Base-by-base conservation (phyloP, 106 monocot species). In the Cymbidium sinense region DNA sequence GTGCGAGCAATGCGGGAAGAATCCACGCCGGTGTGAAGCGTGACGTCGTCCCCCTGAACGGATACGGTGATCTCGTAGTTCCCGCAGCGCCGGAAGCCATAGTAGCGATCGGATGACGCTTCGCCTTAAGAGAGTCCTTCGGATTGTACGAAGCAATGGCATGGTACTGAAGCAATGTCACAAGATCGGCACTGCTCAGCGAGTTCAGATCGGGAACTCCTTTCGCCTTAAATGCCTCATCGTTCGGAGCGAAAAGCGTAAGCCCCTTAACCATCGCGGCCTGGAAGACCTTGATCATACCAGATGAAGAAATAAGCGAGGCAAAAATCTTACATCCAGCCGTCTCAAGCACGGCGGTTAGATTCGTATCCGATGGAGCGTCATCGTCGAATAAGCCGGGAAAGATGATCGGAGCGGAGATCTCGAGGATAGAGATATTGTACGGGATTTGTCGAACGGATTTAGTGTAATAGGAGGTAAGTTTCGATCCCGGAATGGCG, bases 261-360 rank as follows among this genome's bases (percentile, higher is more conserved):
- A 99, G 84, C 21, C 90, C 94, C 61, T 85, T 94, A 64, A 74
- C 86, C 91, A 90, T 94, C 37, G 91, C 88, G 5, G 78, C 27
- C 87, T 94, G 84, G 83, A 87, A 94, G 69, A 87, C 86, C 82
- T 90, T 92, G 74, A 99, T 84, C 51, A 94, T 94, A 3, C 98
- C 98, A 41, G 98, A 90, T 70, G 90, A 78, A 52, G 74, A 36
- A 70, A 99, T 70, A 18, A 99, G 83, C 1, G 79, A 74, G 41
- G 98, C 90, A 81, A 99, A 99, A 47, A 86, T 88, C 86, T 89
- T 94, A 86, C 94, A 99, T 0, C 98, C 98, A 51, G 94, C 94
- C 74, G 92, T 99, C 76, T 90, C 90, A 20, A 99, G 84, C 6
- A 99, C 73, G 2, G 78, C 91, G 74, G 94, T 99, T 70, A 99